Evolutionary conservation across 768 basidiomycete species (phyloP).

Genomic region (Udeniomyces megalosporus): DNA sequence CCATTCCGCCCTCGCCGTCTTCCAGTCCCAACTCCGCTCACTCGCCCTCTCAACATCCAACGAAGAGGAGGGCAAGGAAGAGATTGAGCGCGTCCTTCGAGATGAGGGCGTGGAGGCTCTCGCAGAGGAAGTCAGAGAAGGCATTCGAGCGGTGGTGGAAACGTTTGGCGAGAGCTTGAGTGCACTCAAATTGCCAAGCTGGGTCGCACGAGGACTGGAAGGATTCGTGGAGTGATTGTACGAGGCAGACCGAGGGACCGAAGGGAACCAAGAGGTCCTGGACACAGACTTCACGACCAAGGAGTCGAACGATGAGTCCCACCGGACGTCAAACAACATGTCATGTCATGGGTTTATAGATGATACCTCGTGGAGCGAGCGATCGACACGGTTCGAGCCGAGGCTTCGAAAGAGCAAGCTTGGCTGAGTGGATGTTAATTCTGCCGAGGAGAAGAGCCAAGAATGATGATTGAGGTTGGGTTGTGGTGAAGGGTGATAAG

Average conservation of each 20-base stretch:
- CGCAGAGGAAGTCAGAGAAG: conserved; percentile 1
- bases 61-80: neutral
- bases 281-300: neutral
- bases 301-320: too few relatives aligned
- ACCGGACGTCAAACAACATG: too few relatives aligned
- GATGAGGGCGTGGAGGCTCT: conserved; percentile 6
- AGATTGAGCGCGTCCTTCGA: neutral
- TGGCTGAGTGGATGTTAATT: neutral
- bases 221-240: neutral
- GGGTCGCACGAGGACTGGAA: conserved; percentile 6
- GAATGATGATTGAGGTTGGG: neutral
- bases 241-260: neutral
- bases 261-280: neutral
- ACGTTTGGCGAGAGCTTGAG: conserved; percentile 6
- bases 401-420: neutral
- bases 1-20: neutral
- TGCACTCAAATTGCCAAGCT: conserved; percentile 6
- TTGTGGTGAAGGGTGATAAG: too few relatives aligned
- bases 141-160: conserved; percentile 6
- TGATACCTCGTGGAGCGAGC: neutral
- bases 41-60: neutral
- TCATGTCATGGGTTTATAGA: neutral
- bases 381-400: too few relatives aligned
- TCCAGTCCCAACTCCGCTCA: neutral
- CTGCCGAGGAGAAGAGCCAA: neutral